Conservation (phyloP, 441 rosid genomes). For the Eruca vesicaria region DNA sequence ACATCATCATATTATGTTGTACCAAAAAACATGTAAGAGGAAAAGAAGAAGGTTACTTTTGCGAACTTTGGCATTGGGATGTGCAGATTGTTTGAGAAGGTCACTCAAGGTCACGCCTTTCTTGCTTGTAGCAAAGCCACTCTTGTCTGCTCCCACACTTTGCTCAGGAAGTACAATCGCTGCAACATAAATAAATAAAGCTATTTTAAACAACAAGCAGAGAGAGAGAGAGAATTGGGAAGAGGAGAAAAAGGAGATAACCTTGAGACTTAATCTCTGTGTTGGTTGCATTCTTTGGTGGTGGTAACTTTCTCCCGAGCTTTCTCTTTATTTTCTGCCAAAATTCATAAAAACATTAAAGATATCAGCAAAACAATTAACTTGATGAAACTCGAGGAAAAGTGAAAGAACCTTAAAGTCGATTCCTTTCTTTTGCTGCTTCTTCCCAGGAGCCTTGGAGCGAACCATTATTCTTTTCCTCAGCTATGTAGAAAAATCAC, state of each 20-base stretch:
- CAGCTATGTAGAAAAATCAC: neutral
- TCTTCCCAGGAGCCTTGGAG: constrained; percentile 57
- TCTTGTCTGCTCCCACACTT: constrained; percentile 75
- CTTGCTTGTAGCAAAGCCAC: constrained; percentile 82
- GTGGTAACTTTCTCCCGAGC: constrained; percentile 90
- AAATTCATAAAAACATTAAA: neutral
- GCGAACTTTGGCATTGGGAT: constrained; percentile 82
- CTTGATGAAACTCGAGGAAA: neutral
- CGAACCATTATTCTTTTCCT: constrained; percentile 46
- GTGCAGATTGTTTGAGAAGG: constrained; percentile 79
- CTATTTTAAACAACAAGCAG: neutral
- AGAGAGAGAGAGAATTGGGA: neutral
- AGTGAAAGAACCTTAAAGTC: constrained; percentile 56
- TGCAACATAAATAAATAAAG: constrained; percentile 28
- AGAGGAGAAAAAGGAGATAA: constrained; percentile 23
- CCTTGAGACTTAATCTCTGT: constrained; percentile 92
- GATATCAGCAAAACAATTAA: neutral
- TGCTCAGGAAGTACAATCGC: constrained; percentile 91
- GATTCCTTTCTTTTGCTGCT: constrained; percentile 74
- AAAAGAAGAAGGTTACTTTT: constrained; percentile 41
- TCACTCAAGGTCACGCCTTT: constrained; percentile 88
- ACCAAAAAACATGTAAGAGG: neutral
- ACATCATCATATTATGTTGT: neutral
- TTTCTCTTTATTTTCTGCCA: constrained; percentile 89
- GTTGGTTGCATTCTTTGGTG: constrained; percentile 82